Evolutionary conservation across 768 basidiomycete genomes (phyloP), one percentile per base, ranked within the genome.

Genomic region (Sarcomyxa edulis): DNA sequence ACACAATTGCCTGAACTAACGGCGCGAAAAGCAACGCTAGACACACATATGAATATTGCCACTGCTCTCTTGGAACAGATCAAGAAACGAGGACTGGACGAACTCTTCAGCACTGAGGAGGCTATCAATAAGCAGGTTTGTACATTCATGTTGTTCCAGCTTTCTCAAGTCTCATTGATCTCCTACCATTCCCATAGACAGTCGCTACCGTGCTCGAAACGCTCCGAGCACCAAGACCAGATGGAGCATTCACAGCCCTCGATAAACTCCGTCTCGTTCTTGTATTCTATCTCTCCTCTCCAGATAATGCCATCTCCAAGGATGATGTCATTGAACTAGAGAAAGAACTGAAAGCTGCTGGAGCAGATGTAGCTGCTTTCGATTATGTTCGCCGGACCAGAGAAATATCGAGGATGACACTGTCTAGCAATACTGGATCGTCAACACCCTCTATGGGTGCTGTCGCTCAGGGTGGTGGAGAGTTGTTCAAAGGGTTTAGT

Each of bases 11-110:
- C 96, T 2, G 96, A 98, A 56, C 68, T 99, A 35, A 98, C 95
- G 4, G 93, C 96, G 3, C 79, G 96, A 28, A 99, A 99, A 53
- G 89, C 92, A 22, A 94, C 89, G 1, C 74, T 99, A 18, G 96
- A 99, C 58, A 92, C 94, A 3, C 96, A 99, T 57, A 98, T 99
- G 94, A 97, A 98, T 62, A 95, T 99, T 40, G 95, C 95, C 25
- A 96, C 94, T 9, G 86, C 94, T 12, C 64, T 99, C 7, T 67
- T 99, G 20, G 92, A 95, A 56, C 83, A 96, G 25, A 96, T 99
- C 66, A 97, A 97, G 65, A 82, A 81, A 42, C 79, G 96, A 24
- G 91, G 89, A 3, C 71, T 99, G 22, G 96, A 99, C 59, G 95
- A 95, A 52, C 71, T 99, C n/a, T 98, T 96, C 66, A 93, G 93